These are phyloP conservation scores for Begonia masoniana DNA, from an alignment of 306 rosid species.

Conservation along the genomic window DNA sequence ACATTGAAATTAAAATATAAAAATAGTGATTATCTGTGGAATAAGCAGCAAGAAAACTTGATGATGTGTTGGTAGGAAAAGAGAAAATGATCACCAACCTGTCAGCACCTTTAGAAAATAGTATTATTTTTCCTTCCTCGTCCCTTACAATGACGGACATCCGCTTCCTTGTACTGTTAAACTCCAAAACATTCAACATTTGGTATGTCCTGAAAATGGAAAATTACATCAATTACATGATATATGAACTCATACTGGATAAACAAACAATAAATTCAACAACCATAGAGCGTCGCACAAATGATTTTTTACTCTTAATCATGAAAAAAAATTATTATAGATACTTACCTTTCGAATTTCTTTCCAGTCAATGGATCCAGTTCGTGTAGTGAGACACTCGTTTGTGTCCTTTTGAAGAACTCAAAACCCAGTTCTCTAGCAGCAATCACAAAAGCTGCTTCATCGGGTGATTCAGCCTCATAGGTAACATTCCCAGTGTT, in stretches of 20 bases:
- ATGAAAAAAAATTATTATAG: slow-evolving; percentile 4
- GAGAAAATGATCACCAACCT: slow-evolving; percentile 37
- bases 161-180: slow-evolving; percentile 78
- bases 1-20: background rate
- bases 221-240: background rate
- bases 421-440: slow-evolving; percentile 91
- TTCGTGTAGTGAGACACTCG: slow-evolving; percentile 60
- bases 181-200: slow-evolving; percentile 80
- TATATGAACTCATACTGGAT: background rate
- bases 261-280: background rate
- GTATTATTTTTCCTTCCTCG: slow-evolving; percentile 45
- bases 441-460: slow-evolving; percentile 95
- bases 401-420: slow-evolving; percentile 82
- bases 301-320: slow-evolving; percentile 1
- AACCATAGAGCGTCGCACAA: slow-evolving; percentile 5
- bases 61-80: too few species aligned
- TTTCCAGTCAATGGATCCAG: slow-evolving; percentile 52
- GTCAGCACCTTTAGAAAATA: slow-evolving; percentile 94
- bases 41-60: background rate
- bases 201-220: slow-evolving; percentile 45
- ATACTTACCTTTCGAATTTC: slow-evolving; percentile 56
- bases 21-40: background rate
- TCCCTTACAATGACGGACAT: slow-evolving; percentile 86
- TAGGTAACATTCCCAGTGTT: slow-evolving; percentile 49
- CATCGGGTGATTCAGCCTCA: slow-evolving; percentile 98